Evolutionary conservation across 2,329 filamentous ascomycete species (phyloP).

Genomic region (Alternaria alternata): DNA sequence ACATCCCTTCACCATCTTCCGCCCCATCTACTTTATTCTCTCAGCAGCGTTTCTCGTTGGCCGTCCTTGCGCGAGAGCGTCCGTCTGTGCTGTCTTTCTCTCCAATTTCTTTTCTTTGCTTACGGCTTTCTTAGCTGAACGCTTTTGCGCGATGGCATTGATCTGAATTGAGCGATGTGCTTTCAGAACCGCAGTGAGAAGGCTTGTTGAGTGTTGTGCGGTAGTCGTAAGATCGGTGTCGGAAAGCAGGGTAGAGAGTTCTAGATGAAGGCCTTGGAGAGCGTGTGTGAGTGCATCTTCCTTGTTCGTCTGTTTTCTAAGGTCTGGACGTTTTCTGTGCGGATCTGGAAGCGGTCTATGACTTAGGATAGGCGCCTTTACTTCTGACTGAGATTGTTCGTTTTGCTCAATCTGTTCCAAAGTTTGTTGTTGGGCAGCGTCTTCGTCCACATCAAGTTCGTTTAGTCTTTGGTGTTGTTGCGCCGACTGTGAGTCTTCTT

Average conservation of each 20-base stretch:
- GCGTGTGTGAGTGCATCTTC: slow-evolving; percentile 3
- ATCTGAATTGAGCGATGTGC: slow-evolving; percentile 6
- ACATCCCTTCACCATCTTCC: not conserved
- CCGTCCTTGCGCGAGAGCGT: not conserved
- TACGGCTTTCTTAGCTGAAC: not conserved
- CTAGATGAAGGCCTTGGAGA: slow-evolving; percentile 5
- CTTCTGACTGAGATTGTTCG: slow-evolving; percentile 3
- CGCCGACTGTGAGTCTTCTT: not conserved
- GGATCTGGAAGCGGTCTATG: slow-evolving; percentile 12
- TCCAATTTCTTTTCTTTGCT: not conserved
- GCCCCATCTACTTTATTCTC: not conserved
- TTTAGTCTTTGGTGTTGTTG: not conserved
- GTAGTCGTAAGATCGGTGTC: slow-evolving; percentile 1
- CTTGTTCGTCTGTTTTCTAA: not conserved
- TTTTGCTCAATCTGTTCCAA: not conserved
- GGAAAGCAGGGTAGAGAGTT: slow-evolving; percentile 4
- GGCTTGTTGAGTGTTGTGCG: not conserved
- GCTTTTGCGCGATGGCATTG: not conserved
- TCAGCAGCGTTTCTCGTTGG: not conserved
- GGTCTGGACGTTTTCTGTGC: slow-evolving; percentile 10
- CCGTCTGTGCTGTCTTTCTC: not conserved
- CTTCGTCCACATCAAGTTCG: not conserved
- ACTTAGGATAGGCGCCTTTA: not conserved
- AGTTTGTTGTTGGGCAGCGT: slow-evolving; percentile 2
- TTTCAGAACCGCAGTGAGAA: not conserved